Percentiles rank a stretch among this genome's conserved stretches.
Conservation (phyloP, 2,329 filamentous ascomycete species). For the Phyllosticta capitalensis region DNA sequence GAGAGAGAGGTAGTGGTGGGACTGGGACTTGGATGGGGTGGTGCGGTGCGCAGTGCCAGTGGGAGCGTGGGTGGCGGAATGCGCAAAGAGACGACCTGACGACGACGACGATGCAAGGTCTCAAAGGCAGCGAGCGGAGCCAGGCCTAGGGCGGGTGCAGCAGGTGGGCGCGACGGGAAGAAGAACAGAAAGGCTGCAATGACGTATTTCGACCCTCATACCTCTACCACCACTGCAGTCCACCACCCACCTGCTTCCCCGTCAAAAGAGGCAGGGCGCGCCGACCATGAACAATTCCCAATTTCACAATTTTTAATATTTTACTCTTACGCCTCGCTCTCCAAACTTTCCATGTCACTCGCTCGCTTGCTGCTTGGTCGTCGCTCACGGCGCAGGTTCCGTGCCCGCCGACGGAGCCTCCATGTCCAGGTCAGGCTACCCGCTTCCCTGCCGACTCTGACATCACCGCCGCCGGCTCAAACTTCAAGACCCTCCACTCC, state of each 20-base stretch:
- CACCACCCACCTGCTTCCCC: too few relatives aligned
- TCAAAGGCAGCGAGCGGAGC: slow-evolving; percentile 5
- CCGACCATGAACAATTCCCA: too few relatives aligned
- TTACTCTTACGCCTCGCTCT: too few relatives aligned
- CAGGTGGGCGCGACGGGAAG: neutral
- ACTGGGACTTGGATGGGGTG: slow-evolving; percentile 2
- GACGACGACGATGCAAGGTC: slow-evolving; percentile 7
- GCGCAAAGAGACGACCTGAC: too few relatives aligned
- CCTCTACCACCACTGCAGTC: too few relatives aligned
- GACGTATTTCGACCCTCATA: too few relatives aligned
- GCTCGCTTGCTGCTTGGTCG: too few relatives aligned
- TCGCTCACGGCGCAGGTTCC: neutral
- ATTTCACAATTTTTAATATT: too few relatives aligned
- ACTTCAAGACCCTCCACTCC: neutral
- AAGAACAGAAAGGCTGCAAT: too few relatives aligned
- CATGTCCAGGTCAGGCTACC: neutral
- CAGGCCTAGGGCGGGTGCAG: slow-evolving; percentile 2
- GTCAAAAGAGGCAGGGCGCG: too few relatives aligned
- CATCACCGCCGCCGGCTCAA: neutral
- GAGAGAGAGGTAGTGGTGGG: too few relatives aligned
- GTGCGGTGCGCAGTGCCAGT: slow-evolving; percentile 2
- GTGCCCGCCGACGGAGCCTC: neutral
- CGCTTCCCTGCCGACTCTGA: neutral
- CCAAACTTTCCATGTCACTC: neutral
- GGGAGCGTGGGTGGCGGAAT: slow-evolving; percentile 10